Evolutionary conservation across 225 moss, liverwort and hornwort species (phyloP).

Genomic region (Physcomitrium patens): DNA sequence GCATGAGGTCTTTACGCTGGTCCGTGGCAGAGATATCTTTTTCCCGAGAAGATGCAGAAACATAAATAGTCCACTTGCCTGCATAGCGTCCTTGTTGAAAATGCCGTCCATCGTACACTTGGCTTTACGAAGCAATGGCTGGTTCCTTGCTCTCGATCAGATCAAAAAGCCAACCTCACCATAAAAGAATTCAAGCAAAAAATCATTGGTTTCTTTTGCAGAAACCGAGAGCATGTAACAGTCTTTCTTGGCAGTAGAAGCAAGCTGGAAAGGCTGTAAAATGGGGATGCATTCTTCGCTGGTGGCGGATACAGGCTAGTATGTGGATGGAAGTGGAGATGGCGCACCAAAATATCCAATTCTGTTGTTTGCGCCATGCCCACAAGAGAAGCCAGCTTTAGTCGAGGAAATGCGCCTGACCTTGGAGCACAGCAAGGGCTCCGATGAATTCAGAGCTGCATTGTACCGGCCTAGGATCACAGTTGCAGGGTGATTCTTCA

Average conservation of each 20-base stretch:
- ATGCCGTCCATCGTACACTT: neutral
- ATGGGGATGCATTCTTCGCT: conserved; percentile 23
- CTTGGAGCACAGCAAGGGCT: neutral
- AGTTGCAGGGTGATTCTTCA: neutral
- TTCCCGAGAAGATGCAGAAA: neutral
- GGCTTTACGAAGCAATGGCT: neutral
- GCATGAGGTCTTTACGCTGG: rapidly evolving
- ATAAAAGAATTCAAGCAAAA: neutral
- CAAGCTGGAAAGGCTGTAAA: conserved; percentile 24
- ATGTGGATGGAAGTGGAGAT: conserved; percentile 20
- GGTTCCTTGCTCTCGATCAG: neutral
- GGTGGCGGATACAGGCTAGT: conserved; percentile 1
- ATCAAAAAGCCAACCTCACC: neutral
- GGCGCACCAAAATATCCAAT: conserved; percentile 20
- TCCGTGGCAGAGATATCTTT: neutral
- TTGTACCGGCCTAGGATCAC: neutral
- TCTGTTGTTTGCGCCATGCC: conserved; percentile 12
- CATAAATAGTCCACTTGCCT: neutral
- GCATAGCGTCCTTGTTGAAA: too few relatives aligned
- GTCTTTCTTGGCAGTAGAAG: neutral
- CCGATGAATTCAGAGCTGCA: neutral
- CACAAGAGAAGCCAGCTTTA: neutral
- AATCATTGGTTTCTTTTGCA: neutral
- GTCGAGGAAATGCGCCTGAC: conserved; percentile 11
- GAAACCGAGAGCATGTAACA: neutral